A percentile compares a stretch with the other conserved stretches of the same genome.
Evolutionary conservation across 495 filamentous ascomycete species (phyloP).

Genomic region (Thermothielavioides terrestris): DNA sequence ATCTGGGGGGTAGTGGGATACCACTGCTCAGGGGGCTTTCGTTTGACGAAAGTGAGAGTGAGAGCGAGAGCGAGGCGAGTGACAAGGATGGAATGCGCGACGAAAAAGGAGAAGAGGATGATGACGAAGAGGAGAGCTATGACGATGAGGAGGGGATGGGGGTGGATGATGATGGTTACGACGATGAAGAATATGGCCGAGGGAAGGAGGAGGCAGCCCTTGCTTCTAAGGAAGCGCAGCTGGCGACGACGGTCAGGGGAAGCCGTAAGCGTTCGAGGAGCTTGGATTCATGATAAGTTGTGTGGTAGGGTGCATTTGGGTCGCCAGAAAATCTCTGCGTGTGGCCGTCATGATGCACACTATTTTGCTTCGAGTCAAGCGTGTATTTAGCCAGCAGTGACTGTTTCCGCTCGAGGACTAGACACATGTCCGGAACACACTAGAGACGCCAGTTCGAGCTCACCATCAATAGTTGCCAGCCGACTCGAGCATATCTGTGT

Average conservation of each 20-base stretch:
- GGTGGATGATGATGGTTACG: conserved; percentile 9
- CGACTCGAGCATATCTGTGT: too few species aligned
- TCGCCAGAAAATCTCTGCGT: too few species aligned
- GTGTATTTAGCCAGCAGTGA: too few species aligned
- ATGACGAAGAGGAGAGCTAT: conserved; percentile 12
- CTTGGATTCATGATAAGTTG: conserved; percentile 12
- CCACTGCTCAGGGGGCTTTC: conserved; percentile 25
- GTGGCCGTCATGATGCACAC: background rate
- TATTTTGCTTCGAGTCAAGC: too few species aligned
- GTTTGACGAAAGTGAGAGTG: conserved; percentile 29
- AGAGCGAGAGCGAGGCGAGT: conserved; percentile 24
- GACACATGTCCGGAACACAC: too few species aligned
- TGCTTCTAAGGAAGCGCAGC: conserved; percentile 18
- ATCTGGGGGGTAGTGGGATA: conserved; percentile 26
- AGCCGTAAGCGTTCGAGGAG: conserved; percentile 14
- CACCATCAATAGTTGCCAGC: too few species aligned
- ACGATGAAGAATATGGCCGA: conserved; percentile 5
- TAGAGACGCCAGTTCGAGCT: too few species aligned
- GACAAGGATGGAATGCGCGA: conserved; percentile 13
- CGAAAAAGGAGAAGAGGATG: conserved; percentile 15
- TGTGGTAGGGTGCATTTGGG: background rate
- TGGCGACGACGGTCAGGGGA: conserved; percentile 15
- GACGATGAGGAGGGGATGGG: conserved; percentile 16
- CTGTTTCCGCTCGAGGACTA: too few species aligned
- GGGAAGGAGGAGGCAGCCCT: background rate